A percentile compares a stretch with the other conserved stretches of the same genome.
phyloP scores from a whole-genome alignment of 306 rosid genomes.

The Luffa aegyptiaca region DNA sequence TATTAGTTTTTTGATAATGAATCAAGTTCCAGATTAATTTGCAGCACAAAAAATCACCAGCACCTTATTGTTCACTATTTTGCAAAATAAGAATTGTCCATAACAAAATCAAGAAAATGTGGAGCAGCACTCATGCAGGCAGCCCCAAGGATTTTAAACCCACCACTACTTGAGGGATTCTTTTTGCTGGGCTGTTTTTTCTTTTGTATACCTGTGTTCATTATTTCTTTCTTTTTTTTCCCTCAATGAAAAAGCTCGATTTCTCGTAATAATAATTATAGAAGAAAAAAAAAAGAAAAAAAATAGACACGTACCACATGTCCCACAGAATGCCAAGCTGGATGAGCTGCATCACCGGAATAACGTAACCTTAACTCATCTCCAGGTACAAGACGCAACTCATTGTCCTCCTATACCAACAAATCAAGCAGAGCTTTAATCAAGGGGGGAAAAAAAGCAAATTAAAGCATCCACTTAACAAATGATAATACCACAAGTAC shows the following conservation, averaged over 20 bases:
- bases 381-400: conserved; percentile 96
- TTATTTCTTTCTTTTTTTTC: not conserved
- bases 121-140: not conserved
- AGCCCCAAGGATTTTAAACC: not conserved
- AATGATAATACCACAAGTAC: conserved; percentile 16
- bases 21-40: too few relatives aligned
- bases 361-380: conserved; percentile 94
- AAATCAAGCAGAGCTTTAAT: conserved; percentile 12
- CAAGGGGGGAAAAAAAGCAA: not conserved
- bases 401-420: conserved; percentile 83
- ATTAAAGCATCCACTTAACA: not conserved
- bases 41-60: not conserved
- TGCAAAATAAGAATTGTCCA: not conserved
- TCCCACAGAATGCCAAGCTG: conserved; percentile 99
- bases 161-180: not conserved
- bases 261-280: too few relatives aligned
- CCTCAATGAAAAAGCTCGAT: not conserved
- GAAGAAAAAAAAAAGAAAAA: too few relatives aligned
- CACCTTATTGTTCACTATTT: not conserved
- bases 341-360: conserved; percentile 99
- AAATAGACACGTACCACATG: conserved; percentile 62
- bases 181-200: not conserved
- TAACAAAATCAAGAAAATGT: not conserved
- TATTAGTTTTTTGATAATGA: too few relatives aligned
- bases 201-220: not conserved